Conservation (phyloP, 2,329 filamentous ascomycete species). For the Fonsecaea nubica region DNA sequence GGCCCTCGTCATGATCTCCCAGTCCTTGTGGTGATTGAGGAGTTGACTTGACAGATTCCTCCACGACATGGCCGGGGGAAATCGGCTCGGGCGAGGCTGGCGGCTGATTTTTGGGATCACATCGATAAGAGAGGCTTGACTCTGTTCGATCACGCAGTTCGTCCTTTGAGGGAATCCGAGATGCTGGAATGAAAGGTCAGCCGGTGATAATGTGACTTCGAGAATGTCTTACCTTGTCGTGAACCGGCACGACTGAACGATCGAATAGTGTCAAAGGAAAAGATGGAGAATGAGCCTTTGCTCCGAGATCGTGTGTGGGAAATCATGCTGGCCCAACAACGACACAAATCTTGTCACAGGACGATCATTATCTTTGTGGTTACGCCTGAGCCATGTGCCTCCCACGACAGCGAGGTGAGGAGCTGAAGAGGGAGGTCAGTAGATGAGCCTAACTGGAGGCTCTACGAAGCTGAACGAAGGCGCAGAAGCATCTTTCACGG, state of each 20-base stretch:
- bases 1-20: neutral
- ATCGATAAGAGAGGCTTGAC: constrained; percentile 35
- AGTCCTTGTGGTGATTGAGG: constrained; percentile 9
- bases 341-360: constrained; percentile 5
- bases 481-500: neutral
- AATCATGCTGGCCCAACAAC: constrained; percentile 25
- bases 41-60: constrained; percentile 8
- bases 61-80: neutral
- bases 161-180: constrained; percentile 31
- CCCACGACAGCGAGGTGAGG: neutral
- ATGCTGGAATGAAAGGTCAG: constrained; percentile 25
- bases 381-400: neutral
- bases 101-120: constrained; percentile 36
- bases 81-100: constrained; percentile 25
- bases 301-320: constrained; percentile 31
- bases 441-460: neutral
- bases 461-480: neutral
- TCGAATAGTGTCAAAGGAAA: constrained; percentile 35
- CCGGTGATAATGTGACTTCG: neutral
- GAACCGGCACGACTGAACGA: constrained; percentile 35
- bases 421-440: neutral
- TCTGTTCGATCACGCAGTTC: constrained; percentile 28
- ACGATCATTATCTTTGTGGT: neutral
- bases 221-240: constrained; percentile 32
- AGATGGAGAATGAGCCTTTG: constrained; percentile 36